Base-by-base conservation (phyloP, 306 rosid genomes). In the cucumber (Cucumis sativus) region DNA sequence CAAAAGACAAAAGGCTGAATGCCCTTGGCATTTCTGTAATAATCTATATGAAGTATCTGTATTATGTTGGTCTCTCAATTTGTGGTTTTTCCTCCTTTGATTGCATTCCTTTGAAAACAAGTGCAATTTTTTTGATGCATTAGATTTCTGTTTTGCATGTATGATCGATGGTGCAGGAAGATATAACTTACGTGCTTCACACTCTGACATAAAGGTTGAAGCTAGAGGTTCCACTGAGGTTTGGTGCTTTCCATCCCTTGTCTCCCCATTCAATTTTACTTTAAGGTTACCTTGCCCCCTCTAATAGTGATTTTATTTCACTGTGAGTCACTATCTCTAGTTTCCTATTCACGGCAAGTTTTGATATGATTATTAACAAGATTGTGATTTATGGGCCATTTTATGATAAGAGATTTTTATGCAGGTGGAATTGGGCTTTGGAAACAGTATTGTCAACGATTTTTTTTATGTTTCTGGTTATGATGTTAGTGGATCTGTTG, bases 361-460 rank as follows among this genome's bases (percentile, higher is more conserved):
- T 21, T 61, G 35, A 25, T 52, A 39, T 66, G 47, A 62, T 80
- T 37, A 72, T 64, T 81, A 58, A 66, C 56, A 65, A 55, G 65
- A 74, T 62, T 80, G 64, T 65, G 64, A 73, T 70, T 40, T 39
- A 66, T 81, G 80, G 69, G 63, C 28, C 75, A 74, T 74, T 74
- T 81, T 80, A 62, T 51, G 65, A 73, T 40, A 62, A 66, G 71
- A 56, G 23, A 69, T 76, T 76, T 63, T 83, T 58, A 84, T 84
- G 85, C 97, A 96, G 99, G 91, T 96, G 80, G 89, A 91, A 63
- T 75, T 96, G 84, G 92, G 97, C 59, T 92, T 96, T 81, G 98
- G 97, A 80, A 96, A 96, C 72, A 83, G 82, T 33, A 41, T 83
- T 47, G 88, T 86, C 64, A 92, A 85, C 37, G 93, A 92, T 64